A percentile compares a stretch with the other conserved stretches of the same genome.
Conservation (phyloP, 2,329 filamentous ascomycete species). For the Fusarium vanettenii region DNA sequence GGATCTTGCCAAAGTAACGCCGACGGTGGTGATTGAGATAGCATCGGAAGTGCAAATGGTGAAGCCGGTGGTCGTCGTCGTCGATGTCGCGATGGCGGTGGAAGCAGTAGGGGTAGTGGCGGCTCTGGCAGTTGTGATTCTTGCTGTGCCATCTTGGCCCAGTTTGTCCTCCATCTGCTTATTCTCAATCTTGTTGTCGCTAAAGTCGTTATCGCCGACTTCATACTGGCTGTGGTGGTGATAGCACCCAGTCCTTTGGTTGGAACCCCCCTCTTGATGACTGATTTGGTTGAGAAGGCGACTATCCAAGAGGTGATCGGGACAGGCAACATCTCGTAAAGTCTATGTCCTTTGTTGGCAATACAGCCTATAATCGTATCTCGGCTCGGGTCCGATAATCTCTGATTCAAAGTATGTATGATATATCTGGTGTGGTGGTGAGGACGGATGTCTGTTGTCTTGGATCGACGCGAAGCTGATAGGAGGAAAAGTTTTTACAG, state of each 20-base stretch:
- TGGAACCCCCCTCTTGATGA: background rate
- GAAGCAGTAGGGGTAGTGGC: background rate
- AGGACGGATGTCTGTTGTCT: background rate
- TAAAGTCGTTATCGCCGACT: background rate
- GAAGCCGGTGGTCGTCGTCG: background rate
- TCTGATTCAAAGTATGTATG: background rate
- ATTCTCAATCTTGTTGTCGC: background rate
- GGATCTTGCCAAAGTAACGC: background rate
- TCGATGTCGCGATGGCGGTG: background rate
- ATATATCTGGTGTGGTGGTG: background rate
- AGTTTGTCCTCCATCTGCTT: background rate
- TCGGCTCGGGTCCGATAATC: background rate
- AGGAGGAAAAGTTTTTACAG: background rate
- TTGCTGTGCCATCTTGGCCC: background rate
- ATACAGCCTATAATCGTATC: too few species aligned
- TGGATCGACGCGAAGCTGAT: background rate
- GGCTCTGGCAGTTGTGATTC: background rate
- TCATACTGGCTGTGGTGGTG: background rate
- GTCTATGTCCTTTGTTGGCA: background rate
- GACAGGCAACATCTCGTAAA: background rate
- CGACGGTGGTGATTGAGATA: background rate
- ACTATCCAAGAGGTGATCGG: too few species aligned
- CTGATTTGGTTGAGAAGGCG: background rate
- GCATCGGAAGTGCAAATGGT: background rate
- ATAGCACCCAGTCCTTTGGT: background rate